These are phyloP conservation scores for Symbiodinium pilosum DNA, from an alignment of 73 alveolate species.

Conservation along the genomic window DNA sequence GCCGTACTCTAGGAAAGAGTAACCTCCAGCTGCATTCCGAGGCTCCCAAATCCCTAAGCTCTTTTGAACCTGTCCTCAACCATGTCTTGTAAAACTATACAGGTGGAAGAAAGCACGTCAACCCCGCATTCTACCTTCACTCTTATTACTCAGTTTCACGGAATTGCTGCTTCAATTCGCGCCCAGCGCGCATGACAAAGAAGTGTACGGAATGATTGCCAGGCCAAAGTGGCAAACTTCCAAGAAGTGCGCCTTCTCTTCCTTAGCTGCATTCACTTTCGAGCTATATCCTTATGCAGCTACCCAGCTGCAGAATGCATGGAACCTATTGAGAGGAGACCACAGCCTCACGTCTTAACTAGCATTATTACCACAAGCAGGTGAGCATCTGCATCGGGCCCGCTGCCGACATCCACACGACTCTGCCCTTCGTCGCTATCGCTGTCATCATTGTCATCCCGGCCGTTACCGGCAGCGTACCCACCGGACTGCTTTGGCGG, in stretches of 20 bases:
- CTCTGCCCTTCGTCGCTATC: conserved; percentile 4
- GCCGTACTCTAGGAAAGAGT: conserved; percentile 58
- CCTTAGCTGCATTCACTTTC: neutral
- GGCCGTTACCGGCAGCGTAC: neutral
- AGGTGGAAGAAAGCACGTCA: neutral
- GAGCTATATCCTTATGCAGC: too few relatives aligned
- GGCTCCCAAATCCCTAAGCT: too few relatives aligned
- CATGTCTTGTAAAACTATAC: neutral
- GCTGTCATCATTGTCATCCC: neutral
- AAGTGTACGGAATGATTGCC: too few relatives aligned
- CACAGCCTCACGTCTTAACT: too few relatives aligned
- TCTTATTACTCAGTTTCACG: neutral
- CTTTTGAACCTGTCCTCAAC: too few relatives aligned
- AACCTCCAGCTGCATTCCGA: too few relatives aligned
- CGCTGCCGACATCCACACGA: neutral
- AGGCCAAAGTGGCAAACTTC: conserved; percentile 39
- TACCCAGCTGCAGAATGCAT: too few relatives aligned
- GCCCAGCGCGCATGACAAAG: too few relatives aligned
- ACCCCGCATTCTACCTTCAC: neutral
- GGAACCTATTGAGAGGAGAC: too few relatives aligned
- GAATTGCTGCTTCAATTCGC: too few relatives aligned
- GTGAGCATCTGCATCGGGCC: neutral
- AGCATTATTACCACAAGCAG: too few relatives aligned
- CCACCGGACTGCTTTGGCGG: neutral
- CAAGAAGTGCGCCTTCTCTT: conserved; percentile 47